Conservation (phyloP, 208 protist species). For the Trypanosoma theileri region DNA sequence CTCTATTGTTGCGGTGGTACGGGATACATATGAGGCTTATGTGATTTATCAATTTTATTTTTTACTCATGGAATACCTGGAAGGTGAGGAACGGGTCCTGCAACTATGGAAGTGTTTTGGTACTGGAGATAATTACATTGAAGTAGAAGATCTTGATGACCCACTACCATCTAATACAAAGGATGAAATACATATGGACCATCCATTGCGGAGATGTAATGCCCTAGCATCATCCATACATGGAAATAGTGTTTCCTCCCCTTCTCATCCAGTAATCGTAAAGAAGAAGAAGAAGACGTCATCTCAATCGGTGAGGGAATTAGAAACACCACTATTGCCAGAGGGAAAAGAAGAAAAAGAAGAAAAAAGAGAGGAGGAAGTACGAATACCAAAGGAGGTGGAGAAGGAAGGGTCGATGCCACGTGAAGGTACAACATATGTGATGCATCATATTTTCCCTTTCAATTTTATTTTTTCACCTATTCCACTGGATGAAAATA, state of each 20-base stretch:
- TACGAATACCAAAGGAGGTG: not conserved
- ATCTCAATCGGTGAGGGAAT: not conserved
- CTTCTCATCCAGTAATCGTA: not conserved
- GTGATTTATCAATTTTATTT: conserved; percentile 58
- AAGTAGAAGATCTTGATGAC: not conserved
- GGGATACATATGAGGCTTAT: conserved; percentile 56
- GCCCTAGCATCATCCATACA: too few species aligned
- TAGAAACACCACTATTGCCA: not conserved
- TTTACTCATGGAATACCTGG: conserved; percentile 53
- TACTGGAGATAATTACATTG: conserved; percentile 2
- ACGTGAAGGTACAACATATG: not conserved
- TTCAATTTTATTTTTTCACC: conserved; percentile 29
- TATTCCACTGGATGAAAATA: conserved; percentile 26
- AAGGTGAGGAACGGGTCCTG: conserved; percentile 25
- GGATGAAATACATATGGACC: too few species aligned
- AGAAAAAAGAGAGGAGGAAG: not conserved
- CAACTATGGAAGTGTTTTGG: conserved; percentile 6
- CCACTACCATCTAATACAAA: too few species aligned
- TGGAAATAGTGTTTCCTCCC: not conserved
- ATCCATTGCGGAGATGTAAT: too few species aligned
- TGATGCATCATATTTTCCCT: conserved; percentile 32
- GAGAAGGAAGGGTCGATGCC: not conserved
- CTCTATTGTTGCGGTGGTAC: conserved; percentile 34
- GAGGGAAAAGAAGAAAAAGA: not conserved
- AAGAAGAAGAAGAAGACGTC: not conserved